Evolutionary conservation across 345 rosid genomes (phyloP), one percentile per base, ranked within the genome.

Genomic region (Citrus mangshanensis): DNA sequence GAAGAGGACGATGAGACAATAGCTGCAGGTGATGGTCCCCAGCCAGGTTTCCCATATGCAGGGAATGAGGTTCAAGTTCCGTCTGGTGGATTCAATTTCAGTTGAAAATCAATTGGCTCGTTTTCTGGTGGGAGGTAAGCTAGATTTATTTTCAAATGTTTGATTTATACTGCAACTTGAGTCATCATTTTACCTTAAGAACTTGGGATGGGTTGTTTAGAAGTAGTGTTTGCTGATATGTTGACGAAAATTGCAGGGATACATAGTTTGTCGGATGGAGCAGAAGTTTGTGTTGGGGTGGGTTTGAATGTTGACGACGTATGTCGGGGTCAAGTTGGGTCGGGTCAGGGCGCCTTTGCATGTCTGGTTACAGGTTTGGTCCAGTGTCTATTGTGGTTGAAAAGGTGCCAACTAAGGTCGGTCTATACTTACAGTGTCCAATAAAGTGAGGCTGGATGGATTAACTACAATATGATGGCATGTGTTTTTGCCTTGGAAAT

Each of bases 1-100:
- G 97, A 92, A 86, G 97, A 93, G 78, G 98, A 91, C 18, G 97
- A 91, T 8, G 95, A 91, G 85, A 81, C 89, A 32, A 79, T 89
- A 76, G 91, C 94, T 76, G 79, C 91, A 27, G 92, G 84, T 59
- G 94, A 90, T 72, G 85, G 80, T 65, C 59, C 90, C 30, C 92
- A 85, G 73, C 69, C 84, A 9, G 92, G 85, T 24, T 93, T 91
- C 85, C 89, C 87, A 72, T 92, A 91, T 59, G 97, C 97, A 75
- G 91, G 86, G 68, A 87, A 85, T 77, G 91, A 82, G 68, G 71
- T 86, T 68, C 69, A 87, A 1, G 88, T 86, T 81, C 98, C 94
- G 37, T 80, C 95, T 24, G 97, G 95, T 59, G 97, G 98, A 82
- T 94, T 92, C 87, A 91, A 84, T 79, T 91, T 91, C 74, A 77